A percentile compares a stretch with the other conserved stretches of the same genome.
Conservation (phyloP, 768 basidiomycete species). For the Cyclocybe aegerita region DNA sequence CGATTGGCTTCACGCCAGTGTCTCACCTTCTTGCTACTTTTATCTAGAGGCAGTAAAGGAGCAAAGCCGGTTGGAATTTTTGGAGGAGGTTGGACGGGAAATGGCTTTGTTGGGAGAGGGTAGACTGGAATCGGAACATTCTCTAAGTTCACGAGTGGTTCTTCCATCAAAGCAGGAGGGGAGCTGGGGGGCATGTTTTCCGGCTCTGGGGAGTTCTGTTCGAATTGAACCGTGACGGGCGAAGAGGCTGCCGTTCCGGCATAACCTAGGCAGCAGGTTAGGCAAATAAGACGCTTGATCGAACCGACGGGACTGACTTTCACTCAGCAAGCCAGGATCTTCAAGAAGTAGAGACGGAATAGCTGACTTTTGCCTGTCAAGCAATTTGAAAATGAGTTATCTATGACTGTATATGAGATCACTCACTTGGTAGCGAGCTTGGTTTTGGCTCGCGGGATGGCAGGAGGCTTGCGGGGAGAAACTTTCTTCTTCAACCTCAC, state of each 20-base stretch:
- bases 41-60: conserved; percentile 65
- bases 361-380: conserved; percentile 29
- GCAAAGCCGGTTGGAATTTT: conserved; percentile 79
- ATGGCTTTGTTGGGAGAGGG: conserved; percentile 79
- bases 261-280: conserved; percentile 40
- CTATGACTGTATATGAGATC: conserved; percentile 4
- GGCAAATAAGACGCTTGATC: neutral
- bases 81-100: conserved; percentile 75
- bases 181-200: conserved; percentile 38
- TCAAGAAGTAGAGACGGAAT: conserved; percentile 40
- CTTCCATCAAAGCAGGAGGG: conserved; percentile 28
- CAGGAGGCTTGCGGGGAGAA: conserved; percentile 42
- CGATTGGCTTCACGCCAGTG: conserved; percentile 75
- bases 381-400: conserved; percentile 9
- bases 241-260: conserved; percentile 75
- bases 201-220: conserved; percentile 49
- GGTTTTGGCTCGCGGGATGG: conserved; percentile 33
- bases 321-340: conserved; percentile 56
- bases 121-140: conserved; percentile 68
- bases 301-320: conserved; percentile 42
- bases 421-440: conserved; percentile 33
- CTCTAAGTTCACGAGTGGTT: conserved; percentile 44
- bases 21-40: conserved; percentile 56
- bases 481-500: conserved; percentile 49
- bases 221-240: conserved; percentile 52